A percentile compares a stretch with the other conserved stretches of the same genome.
These are phyloP conservation scores for Xylaria scruposa DNA, from an alignment of 495 filamentous ascomycete genomes.

Conservation along the genomic window DNA sequence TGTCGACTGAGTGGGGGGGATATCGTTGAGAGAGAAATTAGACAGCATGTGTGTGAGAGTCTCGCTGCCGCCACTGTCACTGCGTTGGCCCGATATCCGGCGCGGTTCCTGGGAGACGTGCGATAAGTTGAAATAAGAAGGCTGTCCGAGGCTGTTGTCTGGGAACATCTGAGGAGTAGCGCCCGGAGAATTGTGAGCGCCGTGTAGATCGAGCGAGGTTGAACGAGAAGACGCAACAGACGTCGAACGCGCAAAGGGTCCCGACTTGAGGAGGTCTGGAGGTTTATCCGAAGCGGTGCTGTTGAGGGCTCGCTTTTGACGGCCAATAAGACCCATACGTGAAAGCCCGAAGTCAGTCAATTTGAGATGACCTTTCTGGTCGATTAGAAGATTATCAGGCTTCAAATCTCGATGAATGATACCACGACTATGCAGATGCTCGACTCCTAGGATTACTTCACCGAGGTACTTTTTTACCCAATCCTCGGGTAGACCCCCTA, in stretches of 20 bases:
- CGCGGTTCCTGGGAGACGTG: conserved; percentile 75
- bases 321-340: conserved; percentile 94
- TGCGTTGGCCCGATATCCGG: conserved; percentile 84
- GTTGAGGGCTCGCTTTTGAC: conserved; percentile 90
- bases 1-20: conserved; percentile 42
- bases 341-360: conserved; percentile 97
- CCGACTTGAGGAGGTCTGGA: conserved; percentile 90
- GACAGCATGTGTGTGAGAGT: conserved; percentile 83
- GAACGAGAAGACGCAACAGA: conserved; percentile 95
- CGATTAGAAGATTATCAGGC: conserved; percentile 96
- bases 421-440: conserved; percentile 90
- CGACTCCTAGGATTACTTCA: conserved; percentile 92
- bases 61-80: conserved; percentile 90
- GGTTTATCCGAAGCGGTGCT: conserved; percentile 76
- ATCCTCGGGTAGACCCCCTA: conserved; percentile 90
- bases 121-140: conserved; percentile 89
- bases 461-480: conserved; percentile 97
- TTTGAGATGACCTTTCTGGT: conserved; percentile 95
- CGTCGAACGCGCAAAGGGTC: conserved; percentile 82
- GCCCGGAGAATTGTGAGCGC: conserved; percentile 71
- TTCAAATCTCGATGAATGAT: conserved; percentile 98
- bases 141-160: conserved; percentile 72
- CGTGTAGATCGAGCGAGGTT: conserved; percentile 90
- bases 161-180: conserved; percentile 90
- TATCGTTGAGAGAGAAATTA: conserved; percentile 80